Evolutionary conservation across 768 basidiomycete species (phyloP).

Genomic region (Basidioascus undulatus): DNA sequence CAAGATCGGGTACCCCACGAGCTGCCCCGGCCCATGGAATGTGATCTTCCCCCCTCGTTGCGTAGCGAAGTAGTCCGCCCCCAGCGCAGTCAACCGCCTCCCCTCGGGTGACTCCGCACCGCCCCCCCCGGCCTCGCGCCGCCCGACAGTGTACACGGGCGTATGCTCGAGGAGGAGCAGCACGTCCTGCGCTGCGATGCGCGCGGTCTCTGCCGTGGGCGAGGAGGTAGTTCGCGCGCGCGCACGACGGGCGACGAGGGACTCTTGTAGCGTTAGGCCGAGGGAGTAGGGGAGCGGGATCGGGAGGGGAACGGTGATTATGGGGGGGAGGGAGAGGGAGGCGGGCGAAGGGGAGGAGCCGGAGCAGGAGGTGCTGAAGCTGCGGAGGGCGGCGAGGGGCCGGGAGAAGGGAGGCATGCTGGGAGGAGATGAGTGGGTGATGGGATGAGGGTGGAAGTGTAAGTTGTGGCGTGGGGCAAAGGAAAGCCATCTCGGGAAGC

Average conservation of each 20-base stretch:
- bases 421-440: background rate
- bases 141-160: constrained; percentile 87
- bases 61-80: constrained; percentile 67
- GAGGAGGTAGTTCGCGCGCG: constrained; percentile 1
- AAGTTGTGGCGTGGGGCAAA: background rate
- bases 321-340: background rate
- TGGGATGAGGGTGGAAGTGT: constrained; percentile 7
- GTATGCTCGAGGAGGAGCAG: constrained; percentile 67
- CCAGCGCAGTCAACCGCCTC: constrained; percentile 39
- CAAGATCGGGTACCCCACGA: constrained; percentile 82
- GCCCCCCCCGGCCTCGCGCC: constrained; percentile 38
- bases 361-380: background rate
- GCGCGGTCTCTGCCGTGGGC: background rate
- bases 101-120: constrained; percentile 21
- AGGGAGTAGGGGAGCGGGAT: constrained; percentile 7
- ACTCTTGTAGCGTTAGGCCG: constrained; percentile 18
- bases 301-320: constrained; percentile 8
- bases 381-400: background rate
- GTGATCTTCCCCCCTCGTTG: constrained; percentile 80
- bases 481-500: too few species aligned
- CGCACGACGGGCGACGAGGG: constrained; percentile 3
- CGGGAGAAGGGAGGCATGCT: background rate
- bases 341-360: background rate
- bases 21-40: constrained; percentile 91
- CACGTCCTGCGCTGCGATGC: constrained; percentile 23